Base-by-base conservation (phyloP, 257 asterid species). In the Perilla frutescens region DNA sequence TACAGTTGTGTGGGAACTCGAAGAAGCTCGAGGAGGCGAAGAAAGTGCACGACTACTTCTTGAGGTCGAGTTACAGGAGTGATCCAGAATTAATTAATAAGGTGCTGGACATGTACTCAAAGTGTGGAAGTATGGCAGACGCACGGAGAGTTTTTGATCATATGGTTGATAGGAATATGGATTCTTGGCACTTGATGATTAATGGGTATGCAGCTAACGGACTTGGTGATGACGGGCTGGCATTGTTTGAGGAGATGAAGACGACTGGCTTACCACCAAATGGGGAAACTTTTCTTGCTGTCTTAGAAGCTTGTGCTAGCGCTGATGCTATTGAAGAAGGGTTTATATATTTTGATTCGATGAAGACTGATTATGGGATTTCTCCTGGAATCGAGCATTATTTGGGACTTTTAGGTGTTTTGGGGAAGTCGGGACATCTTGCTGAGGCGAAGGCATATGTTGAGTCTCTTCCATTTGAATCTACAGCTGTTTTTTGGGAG, bases 281-380 rank as follows among this genome's bases (percentile, higher is more conserved):
- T 7, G 90, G 74, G 58, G 82, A 87, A 60, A 94, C 98, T 31
- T 92, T 92, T 71, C 89, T 92, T 61, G 90, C 91, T 72, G 92
- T 92, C 70, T 82, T 95, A 4, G 97, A 92, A 43, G 96, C 98
- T 13, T 95, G 98, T 79, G 98, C 94, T 54, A 89, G 88, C 63
- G 97, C 94, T n/a, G 99, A 95, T 68, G 98, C 97, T 2, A 77
- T 94, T 5, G 99, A 91, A 69, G 99, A 90, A 72, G 98, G 82
- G 39, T 92, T 90, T 72, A 40, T 92, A 74, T 96, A 95, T 83
- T 95, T 95, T 15, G 91, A 87, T 74, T 86, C 98, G 0, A 95
- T 95, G 91, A 86, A 79, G 77, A 44, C 76, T 1, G 96, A 95
- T 50, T 89, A 88, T 44, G 92, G 93, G 11, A 84, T 95, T 69